Conservation (phyloP, 164 flowering plant species). For the Kalanchoe fedtschenkoi region DNA sequence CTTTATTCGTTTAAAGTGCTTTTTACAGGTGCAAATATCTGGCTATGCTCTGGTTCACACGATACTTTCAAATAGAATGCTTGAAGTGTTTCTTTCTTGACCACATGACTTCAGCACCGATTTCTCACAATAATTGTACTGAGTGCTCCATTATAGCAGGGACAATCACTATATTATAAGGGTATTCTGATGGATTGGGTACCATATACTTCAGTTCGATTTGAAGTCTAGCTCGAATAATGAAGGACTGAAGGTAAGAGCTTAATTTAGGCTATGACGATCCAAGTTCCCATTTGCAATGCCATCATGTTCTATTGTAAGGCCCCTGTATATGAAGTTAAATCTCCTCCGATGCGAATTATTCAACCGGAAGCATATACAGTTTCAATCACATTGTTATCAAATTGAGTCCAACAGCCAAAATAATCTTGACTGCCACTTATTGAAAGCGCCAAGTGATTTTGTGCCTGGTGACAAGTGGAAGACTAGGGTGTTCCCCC, state of each 20-base stretch:
- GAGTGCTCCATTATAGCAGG: too few relatives aligned
- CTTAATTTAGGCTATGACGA: too few relatives aligned
- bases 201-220: background rate
- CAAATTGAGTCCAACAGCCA: background rate
- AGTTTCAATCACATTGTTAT: background rate
- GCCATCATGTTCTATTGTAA: too few relatives aligned
- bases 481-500: too few relatives aligned
- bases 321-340: background rate
- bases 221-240: background rate
- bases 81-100: background rate
- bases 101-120: background rate
- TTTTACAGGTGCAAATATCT: background rate
- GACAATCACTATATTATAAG: too few relatives aligned
- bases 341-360: too few relatives aligned
- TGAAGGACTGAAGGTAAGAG: too few relatives aligned
- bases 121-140: too few relatives aligned
- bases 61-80: constrained; percentile 1
- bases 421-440: background rate
- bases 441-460: too few relatives aligned
- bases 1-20: background rate
- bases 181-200: too few relatives aligned
- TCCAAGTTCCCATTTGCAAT: too few relatives aligned
- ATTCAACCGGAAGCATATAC: background rate
- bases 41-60: background rate
- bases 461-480: too few relatives aligned